phyloP scores from a whole-genome alignment of 2,329 filamentous ascomycete genomes.

The Ophiostoma pallidulum region DNA sequence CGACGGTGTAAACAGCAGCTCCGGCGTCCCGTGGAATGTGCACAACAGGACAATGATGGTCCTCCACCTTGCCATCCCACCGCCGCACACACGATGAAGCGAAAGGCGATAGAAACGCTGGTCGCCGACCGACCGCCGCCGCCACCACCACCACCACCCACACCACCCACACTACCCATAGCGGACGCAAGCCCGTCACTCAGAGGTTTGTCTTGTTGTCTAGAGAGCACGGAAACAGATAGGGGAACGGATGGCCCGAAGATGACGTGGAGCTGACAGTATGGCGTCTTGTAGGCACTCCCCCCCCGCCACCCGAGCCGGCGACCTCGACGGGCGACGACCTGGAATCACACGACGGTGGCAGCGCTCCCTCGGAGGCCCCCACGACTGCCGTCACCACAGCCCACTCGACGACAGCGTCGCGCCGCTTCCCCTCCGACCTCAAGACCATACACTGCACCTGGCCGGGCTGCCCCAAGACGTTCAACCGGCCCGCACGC shows the following conservation, averaged over 20 bases:
- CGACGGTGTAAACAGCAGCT: neutral
- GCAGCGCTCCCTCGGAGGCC: neutral
- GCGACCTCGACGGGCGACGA: constrained; percentile 1
- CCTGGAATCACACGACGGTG: constrained; percentile 2
- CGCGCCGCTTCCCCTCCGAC: constrained; percentile 50
- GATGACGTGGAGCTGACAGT: neutral
- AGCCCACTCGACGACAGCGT: constrained; percentile 8
- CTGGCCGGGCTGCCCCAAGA: constrained; percentile 64
- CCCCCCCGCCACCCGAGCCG: neutral
- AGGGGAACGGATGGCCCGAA: too few relatives aligned
- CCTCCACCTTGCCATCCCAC: too few relatives aligned
- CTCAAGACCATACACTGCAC: constrained; percentile 71
- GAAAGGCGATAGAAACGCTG: constrained; percentile 15
- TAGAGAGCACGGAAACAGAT: too few relatives aligned
- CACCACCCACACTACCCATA: too few relatives aligned
- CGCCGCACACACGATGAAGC: constrained; percentile 11
- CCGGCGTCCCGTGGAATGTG: too few relatives aligned
- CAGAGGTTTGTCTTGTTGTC: too few relatives aligned
- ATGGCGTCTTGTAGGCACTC: too few relatives aligned
- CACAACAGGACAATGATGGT: too few relatives aligned
- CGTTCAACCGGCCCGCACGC: constrained; percentile 78
- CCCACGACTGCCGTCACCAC: constrained; percentile 14
- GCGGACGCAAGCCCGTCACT: neutral
- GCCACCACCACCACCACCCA: too few relatives aligned
- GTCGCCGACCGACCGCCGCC: neutral